Base-by-base conservation (phyloP, 2,329 filamentous ascomycete genomes). In the Stemphylium lycopersici region DNA sequence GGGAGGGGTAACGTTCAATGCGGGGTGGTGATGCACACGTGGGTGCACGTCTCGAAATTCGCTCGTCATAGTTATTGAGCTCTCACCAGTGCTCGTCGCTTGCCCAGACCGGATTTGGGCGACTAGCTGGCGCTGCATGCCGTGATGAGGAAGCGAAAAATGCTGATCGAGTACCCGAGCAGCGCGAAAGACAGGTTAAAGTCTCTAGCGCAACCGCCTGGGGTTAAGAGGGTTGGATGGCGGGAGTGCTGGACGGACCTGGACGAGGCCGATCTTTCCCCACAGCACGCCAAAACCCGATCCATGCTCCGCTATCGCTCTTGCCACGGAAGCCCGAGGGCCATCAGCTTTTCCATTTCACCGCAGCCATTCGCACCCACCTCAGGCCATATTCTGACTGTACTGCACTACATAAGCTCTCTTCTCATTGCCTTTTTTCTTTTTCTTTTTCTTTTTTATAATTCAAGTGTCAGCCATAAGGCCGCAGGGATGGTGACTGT, bases 1-100 rank as follows among this genome's bases (percentile, higher is more conserved):
- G 65, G 59, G 66, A 67, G 67, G 67, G 67, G 67, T 66, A 67
- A 42, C 42, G 40, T 53, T 34, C 42, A 55, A 61, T 67, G 66
- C 66, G 67, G 68, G 67, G 67, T 41, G 66, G 65, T 34, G 31
- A 40, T 52, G 63, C 64, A 40, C 52, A 69, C 65, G 66, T 70
- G 67, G 65, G 61, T 32, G 46, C 40, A 40, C 55, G 33, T 50
- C 59, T 65, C 55, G 61, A 55, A 47, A 33, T 47, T 48, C 33
- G 48, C 52, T 54, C 52, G 53, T 61, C 55, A 57, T 36, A 2
- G 24, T 36, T 8, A 32, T 16, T 45, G 42, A 42, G 26, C 40
- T 56, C 20, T 29, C 32, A 51, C 34, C 48, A 32, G 43, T 33
- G 36, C 43, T 33, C 36, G 46, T 50, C 57, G 43, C 56, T 36